These are phyloP conservation scores for Aspergillus funiculosus DNA, from an alignment of 495 filamentous ascomycete species.

Conservation along the genomic window DNA sequence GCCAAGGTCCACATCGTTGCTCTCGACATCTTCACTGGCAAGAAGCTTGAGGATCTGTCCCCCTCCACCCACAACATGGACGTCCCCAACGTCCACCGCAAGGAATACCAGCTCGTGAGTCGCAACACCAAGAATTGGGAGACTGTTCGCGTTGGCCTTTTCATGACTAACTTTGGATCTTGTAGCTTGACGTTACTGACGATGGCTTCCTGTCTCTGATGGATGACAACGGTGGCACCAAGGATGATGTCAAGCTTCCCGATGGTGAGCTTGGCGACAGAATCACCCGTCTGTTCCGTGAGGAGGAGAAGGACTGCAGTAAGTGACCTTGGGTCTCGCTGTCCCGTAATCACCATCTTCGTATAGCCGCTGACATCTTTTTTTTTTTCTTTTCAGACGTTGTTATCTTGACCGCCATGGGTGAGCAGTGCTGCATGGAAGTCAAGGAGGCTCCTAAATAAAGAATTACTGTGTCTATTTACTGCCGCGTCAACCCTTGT, in stretches of 20 bases:
- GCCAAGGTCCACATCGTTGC: conserved; percentile 98
- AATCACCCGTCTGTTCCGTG: conserved; percentile 67
- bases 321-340: too few relatives aligned
- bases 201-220: conserved; percentile 91
- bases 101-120: conserved; percentile 91
- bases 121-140: background rate
- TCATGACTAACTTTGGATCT: conserved; percentile 1
- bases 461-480: conserved; percentile 25
- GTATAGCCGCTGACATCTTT: conserved; percentile 13
- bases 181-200: conserved; percentile 77
- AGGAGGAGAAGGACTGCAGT: conserved; percentile 79
- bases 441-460: conserved; percentile 76
- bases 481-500: conserved; percentile 33
- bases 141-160: too few relatives aligned
- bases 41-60: conserved; percentile 99
- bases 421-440: conserved; percentile 86
- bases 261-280: conserved; percentile 81
- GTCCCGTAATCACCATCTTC: too few relatives aligned
- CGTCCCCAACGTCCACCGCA: conserved; percentile 83
- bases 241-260: conserved; percentile 92
- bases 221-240: conserved; percentile 69
- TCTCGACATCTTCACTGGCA: conserved; percentile 97
- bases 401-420: conserved; percentile 90
- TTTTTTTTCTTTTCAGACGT: conserved; percentile 74
- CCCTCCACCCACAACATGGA: conserved; percentile 99